These are phyloP conservation scores for Ceratobasidium papillatum DNA, from an alignment of 1,284 basidiomycete genomes.

Conservation along the genomic window DNA sequence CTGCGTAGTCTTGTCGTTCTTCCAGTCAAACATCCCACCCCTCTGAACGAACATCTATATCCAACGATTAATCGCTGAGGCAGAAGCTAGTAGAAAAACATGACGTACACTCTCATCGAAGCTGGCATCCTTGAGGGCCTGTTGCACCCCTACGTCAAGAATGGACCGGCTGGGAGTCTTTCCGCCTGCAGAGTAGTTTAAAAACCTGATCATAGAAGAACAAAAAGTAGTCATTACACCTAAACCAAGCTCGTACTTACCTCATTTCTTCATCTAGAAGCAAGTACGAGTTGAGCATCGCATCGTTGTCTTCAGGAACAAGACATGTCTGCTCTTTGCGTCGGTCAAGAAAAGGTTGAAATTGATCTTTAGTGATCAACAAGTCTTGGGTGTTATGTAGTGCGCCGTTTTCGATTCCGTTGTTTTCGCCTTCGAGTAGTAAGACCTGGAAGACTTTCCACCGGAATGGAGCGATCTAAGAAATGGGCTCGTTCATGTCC, in stretches of 20 bases:
- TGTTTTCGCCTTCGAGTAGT: slow-evolving; percentile 53
- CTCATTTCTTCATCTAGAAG: slow-evolving; percentile 54
- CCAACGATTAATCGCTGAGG: too few relatives aligned
- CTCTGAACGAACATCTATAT: too few relatives aligned
- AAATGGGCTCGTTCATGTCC: slow-evolving; percentile 51
- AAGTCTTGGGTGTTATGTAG: slow-evolving; percentile 54
- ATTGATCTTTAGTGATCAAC: slow-evolving; percentile 53
- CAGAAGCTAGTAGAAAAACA: too few relatives aligned
- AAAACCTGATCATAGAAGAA: slow-evolving; percentile 48
- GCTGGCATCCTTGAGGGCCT: slow-evolving; percentile 53
- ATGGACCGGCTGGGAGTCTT: slow-evolving; percentile 52
- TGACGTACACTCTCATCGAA: slow-evolving; percentile 50
- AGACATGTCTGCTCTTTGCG: slow-evolving; percentile 49
- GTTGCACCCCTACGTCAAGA: slow-evolving; percentile 53
- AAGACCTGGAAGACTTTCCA: slow-evolving; percentile 55
- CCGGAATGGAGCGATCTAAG: slow-evolving; percentile 49
- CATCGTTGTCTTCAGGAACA: slow-evolving; percentile 54
- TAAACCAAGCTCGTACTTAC: slow-evolving; percentile 41
- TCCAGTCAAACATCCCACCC: too few relatives aligned
- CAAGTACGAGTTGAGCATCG: slow-evolving; percentile 55
- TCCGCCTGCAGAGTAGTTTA: slow-evolving; percentile 51
- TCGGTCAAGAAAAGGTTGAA: slow-evolving; percentile 52
- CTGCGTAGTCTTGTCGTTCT: too few relatives aligned
- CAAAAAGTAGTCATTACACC: background rate
- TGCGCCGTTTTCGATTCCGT: slow-evolving; percentile 47